phyloP scores from a whole-genome alignment of 2,329 filamentous ascomycete genomes.

The Knoxdaviesia capensis region DNA sequence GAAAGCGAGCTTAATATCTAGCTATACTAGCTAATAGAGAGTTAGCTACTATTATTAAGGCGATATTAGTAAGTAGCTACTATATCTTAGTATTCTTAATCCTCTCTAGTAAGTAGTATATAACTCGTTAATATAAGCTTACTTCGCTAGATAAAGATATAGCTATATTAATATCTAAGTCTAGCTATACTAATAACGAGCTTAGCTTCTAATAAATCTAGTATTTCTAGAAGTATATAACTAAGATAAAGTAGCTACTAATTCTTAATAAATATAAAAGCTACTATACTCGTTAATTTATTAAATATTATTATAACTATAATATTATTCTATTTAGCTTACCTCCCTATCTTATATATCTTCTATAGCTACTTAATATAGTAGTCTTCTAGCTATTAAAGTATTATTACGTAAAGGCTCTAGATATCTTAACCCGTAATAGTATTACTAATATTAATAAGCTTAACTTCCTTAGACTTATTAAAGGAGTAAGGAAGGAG shows the following conservation, averaged over 20 bases:
- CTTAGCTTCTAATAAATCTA: not conserved
- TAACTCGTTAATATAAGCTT: not conserved
- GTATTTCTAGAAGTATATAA: not conserved
- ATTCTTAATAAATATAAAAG: conserved; percentile 3
- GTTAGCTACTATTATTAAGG: not conserved
- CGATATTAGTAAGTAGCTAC: not conserved
- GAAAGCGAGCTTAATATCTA: not conserved
- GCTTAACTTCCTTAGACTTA: not conserved
- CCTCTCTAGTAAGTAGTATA: not conserved
- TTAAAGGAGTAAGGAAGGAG: not conserved
- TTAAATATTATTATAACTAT: not conserved
- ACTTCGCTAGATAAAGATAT: not conserved
- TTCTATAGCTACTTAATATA: conserved; percentile 1
- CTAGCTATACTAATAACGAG: conserved; percentile 1
- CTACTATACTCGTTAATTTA: not conserved
- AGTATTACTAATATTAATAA: not conserved
- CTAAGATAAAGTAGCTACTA: not conserved
- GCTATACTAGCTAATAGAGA: not conserved
- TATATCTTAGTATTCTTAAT: not conserved
- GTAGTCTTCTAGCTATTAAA: conserved; percentile 1
- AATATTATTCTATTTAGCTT: not conserved
- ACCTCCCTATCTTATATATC: conserved; percentile 1
- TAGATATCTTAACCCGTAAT: not conserved
- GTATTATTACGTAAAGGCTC: not conserved
- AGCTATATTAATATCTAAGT: not conserved